Percentiles rank a stretch among this genome's conserved stretches.
phyloP scores from a whole-genome alignment of 768 basidiomycete genomes.

The Tephrocybe sp. region DNA sequence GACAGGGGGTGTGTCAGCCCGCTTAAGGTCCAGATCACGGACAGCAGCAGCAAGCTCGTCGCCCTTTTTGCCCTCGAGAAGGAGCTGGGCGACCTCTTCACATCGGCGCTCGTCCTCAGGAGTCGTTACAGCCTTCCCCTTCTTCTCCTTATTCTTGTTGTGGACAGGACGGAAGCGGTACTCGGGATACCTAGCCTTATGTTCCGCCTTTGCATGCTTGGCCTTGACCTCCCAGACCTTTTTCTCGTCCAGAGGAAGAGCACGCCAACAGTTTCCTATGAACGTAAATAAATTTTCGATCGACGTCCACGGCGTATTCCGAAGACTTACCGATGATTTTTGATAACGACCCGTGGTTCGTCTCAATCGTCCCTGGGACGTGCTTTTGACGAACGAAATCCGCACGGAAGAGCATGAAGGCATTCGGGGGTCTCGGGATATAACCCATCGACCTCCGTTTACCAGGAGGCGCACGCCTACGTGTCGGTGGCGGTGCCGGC shows the following conservation, averaged over 20 bases:
- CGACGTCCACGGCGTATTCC: slow-evolving; percentile 20
- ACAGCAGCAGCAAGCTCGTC: slow-evolving; percentile 63
- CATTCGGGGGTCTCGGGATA: slow-evolving; percentile 80
- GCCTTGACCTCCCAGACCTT: slow-evolving; percentile 71
- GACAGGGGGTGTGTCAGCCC: slow-evolving; percentile 19
- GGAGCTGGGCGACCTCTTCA: slow-evolving; percentile 61
- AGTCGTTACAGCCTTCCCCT: slow-evolving; percentile 34
- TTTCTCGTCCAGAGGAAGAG: slow-evolving; percentile 69
- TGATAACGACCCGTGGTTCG: slow-evolving; percentile 28
- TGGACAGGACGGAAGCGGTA: slow-evolving; percentile 58
- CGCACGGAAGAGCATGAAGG: slow-evolving; percentile 84
- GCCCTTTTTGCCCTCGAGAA: slow-evolving; percentile 70
- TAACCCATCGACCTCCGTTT: slow-evolving; percentile 61
- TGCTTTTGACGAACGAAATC: slow-evolving; percentile 79
- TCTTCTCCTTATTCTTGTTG: slow-evolving; percentile 45
- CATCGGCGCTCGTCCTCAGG: slow-evolving; percentile 64
- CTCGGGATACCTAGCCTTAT: slow-evolving; percentile 66
- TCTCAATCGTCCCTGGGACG: slow-evolving; percentile 68
- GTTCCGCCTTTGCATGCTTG: slow-evolving; percentile 70
- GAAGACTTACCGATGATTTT: slow-evolving; percentile 51
- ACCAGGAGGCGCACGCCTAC: slow-evolving; percentile 54
- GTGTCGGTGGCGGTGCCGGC: slow-evolving; percentile 35
- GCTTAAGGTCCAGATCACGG: slow-evolving; percentile 44
- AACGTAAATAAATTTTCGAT: slow-evolving; percentile 11
- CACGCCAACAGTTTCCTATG: slow-evolving; percentile 72